Evolutionary conservation across 2,329 filamentous ascomycete genomes (phyloP), one percentile per base, ranked within the genome.

Genomic region (Pseudophaeomoniella oleicola): DNA sequence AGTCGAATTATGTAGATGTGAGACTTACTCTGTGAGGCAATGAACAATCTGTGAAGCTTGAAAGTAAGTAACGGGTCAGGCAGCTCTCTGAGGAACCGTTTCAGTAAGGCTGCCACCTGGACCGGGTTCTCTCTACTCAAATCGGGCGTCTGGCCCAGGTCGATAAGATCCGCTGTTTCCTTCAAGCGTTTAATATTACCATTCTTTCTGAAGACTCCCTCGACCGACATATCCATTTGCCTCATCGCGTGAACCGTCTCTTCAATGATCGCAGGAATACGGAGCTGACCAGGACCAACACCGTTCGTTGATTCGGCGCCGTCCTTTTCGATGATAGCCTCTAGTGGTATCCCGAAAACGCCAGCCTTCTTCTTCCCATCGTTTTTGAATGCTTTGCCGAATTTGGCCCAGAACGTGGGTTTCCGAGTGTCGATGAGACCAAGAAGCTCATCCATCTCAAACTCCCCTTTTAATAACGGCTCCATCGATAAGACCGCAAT

Each of bases 131-230:
- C 86, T 44, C 82, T 78, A 50, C 78, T 82, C 50, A 96, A 72
- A 54, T 92, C 86, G 38, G 94, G 78, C 38, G 79, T 75, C 45
- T 92, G 85, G 30, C 85, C 88, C 32, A 75, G 75, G 56, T 98
- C 90, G 44, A 98, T 86, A 48, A 78, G 69, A 38, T 92, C 84
- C 29, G 85, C 79, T 4, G 92, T 67, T 42, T 94, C 87, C 47
- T 82, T 84, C 32, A 94, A 69, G 47, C 87, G 83, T 57, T 90
- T 88, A 63, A 98, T 94, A 58, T 96, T 98, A 49, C 90, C 90
- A 51, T 96, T 98, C 70, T 98, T 98, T 48, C 90, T 78, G 73
- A 98, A 98, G 15, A 98, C 87, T 50, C 90, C 90, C 58, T 98
- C 90, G 1, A 98, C 85, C 2, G 88, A 96, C 64, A 98, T 86